Evolutionary conservation across 1,284 basidiomycete genomes (phyloP), one percentile per base, ranked within the genome.

Genomic region (Phenoliferia sp.): DNA sequence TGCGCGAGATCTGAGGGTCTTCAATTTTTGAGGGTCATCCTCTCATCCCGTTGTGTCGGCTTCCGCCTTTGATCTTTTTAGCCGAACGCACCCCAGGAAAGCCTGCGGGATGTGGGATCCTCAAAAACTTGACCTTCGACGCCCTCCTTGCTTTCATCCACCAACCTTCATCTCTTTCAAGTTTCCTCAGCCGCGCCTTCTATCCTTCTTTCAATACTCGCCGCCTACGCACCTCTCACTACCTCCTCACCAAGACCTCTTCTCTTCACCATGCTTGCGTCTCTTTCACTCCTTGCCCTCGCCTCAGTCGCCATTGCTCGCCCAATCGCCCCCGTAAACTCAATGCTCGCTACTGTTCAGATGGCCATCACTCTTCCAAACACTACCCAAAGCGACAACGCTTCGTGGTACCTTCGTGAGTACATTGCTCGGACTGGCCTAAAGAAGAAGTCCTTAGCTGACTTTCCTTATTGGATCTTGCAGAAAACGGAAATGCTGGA

Each of bases 401-500:
- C 63, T 29, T 55, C 48, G 32, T 71, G 63, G 55, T 61, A 64
- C 61, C 31, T 58, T 48, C 63, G 68, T 69, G 61, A 60, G 64
- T 31, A 19, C 31, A 35, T 36, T 10, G 31, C 33, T 32, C 12
- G 33, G 5, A 15, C 6, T 33, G 28, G 29, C 26, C n/a, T 36
- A 22, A 22, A 28, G 56, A 58, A 39, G n/a, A 22, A 26, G 59
- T 60, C 34, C 16, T 54, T 31, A 31, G 31, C 52, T 57, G 36
- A 55, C 44, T 32, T 9, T 34, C 19, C 28, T 17, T 55, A n/a
- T 22, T 16, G 12, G n/a, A 3, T n/a, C 33, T 26, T 15, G 19
- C 59, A 39, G 59, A 69, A 64, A 69, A 67, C 64, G 69, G 65
- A 50, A 63, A 69, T 62, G 64, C 65, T 55, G 72, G 72, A 29